phyloP scores from a whole-genome alignment of 352 stramenopile genomes.

The Globisporangium spinosum region DNA sequence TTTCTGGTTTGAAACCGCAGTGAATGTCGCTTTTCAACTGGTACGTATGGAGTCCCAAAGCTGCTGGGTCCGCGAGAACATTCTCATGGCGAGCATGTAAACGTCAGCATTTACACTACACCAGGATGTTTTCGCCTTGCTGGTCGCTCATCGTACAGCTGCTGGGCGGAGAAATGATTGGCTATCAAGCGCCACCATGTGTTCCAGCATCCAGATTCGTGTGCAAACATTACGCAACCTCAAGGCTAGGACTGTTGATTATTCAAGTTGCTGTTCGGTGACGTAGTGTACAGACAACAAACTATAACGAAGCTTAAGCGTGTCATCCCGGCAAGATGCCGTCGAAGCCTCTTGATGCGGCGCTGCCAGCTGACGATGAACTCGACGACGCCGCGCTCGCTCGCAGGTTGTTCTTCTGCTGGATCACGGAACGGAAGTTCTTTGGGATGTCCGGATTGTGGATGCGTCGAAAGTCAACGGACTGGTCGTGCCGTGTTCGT shows the following conservation, averaged over 20 bases:
- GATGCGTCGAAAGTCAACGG: slow-evolving; percentile 61
- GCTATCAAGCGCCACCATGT: not conserved
- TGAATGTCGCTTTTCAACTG: not conserved
- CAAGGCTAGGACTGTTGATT: not conserved
- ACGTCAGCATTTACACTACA: not conserved
- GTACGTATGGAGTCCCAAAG: too few species aligned
- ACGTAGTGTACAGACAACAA: not conserved
- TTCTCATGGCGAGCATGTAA: not conserved
- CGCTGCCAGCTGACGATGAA: not conserved
- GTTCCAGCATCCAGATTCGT: slow-evolving; percentile 5
- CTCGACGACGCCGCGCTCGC: slow-evolving; percentile 5
- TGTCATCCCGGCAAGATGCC: slow-evolving; percentile 12
- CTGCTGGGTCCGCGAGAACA: not conserved
- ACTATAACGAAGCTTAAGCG: too few species aligned
- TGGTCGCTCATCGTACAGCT: not conserved
- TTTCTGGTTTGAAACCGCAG: slow-evolving; percentile 2
- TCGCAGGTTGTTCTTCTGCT: slow-evolving; percentile 42
- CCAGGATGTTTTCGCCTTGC: not conserved
- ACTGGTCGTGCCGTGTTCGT: slow-evolving; percentile 56
- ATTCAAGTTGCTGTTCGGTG: slow-evolving; percentile 3
- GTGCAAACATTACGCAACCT: slow-evolving; percentile 1
- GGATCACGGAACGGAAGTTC: slow-evolving; percentile 56
- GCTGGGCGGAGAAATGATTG: not conserved
- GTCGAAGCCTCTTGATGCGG: slow-evolving; percentile 4
- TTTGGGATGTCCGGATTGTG: slow-evolving; percentile 75